Evolutionary conservation across 768 basidiomycete genomes (phyloP).

Genomic region (Rickenella mellea): DNA sequence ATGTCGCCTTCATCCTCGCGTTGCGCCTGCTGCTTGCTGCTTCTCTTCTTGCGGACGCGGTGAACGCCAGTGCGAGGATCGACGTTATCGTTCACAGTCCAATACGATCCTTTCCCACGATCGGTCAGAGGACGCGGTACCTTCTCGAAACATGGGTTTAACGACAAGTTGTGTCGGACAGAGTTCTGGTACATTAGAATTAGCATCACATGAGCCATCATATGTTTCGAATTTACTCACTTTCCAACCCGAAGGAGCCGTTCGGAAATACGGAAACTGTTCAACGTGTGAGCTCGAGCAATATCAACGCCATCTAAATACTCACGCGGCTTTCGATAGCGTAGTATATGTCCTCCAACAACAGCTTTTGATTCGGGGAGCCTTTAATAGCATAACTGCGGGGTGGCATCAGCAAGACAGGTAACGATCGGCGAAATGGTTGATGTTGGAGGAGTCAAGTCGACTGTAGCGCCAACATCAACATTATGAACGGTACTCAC

Average conservation of each 20-base stretch:
- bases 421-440: slow-evolving; percentile 2
- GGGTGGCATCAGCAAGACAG: slow-evolving; percentile 2
- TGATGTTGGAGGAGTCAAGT: slow-evolving; percentile 6
- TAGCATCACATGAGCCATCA: background rate
- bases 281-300: slow-evolving; percentile 4
- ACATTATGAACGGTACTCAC: slow-evolving; percentile 33
- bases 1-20: slow-evolving; percentile 30
- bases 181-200: slow-evolving; percentile 55
- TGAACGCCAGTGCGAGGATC: slow-evolving; percentile 86
- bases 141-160: slow-evolving; percentile 89
- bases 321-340: slow-evolving; percentile 82
- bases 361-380: slow-evolving; percentile 75
- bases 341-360: slow-evolving; percentile 87
- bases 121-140: slow-evolving; percentile 87
- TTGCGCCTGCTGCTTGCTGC: slow-evolving; percentile 31
- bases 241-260: slow-evolving; percentile 87
- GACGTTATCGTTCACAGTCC: slow-evolving; percentile 87
- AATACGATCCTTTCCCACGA: slow-evolving; percentile 85
- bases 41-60: slow-evolving; percentile 76
- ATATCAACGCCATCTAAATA: slow-evolving; percentile 8
- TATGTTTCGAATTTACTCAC: slow-evolving; percentile 31
- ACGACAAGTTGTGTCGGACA: slow-evolving; percentile 81
- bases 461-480: background rate
- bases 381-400: slow-evolving; percentile 84
- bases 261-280: slow-evolving; percentile 84